Percentiles rank a stretch among this genome's conserved stretches.
These are phyloP conservation scores for Micractinium conductrix DNA, from an alignment of 139 green algal genomes.

Conservation along the genomic window DNA sequence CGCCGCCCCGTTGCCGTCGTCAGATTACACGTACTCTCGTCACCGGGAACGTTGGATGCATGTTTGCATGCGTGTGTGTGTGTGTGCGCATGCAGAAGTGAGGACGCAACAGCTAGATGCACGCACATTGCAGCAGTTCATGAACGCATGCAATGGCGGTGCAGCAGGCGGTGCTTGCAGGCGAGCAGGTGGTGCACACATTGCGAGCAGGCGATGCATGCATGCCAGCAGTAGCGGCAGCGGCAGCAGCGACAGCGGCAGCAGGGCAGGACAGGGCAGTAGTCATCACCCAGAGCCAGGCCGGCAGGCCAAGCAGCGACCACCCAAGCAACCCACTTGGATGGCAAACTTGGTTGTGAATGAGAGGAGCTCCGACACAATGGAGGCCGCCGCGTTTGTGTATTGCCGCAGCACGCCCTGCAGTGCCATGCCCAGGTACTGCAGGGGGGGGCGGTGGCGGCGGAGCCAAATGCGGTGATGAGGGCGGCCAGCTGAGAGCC, in stretches of 20 bases:
- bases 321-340: constrained; percentile 78
- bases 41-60: not conserved
- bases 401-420: constrained; percentile 85
- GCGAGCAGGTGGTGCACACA: not conserved
- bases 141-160: not conserved
- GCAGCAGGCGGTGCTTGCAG: not conserved
- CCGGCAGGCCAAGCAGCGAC: not conserved
- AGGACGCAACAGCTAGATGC: too few species aligned
- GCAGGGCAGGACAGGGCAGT: not conserved
- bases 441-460: constrained; percentile 2
- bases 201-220: not conserved
- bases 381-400: constrained; percentile 83
- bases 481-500: not conserved
- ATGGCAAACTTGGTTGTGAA: constrained; percentile 84
- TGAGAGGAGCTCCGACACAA: constrained; percentile 78
- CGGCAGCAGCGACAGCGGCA: not conserved
- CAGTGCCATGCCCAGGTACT: constrained; percentile 77
- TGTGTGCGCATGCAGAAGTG: not conserved
- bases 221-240: not conserved
- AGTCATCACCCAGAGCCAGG: not conserved
- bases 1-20: constrained; percentile 1
- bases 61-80: not conserved
- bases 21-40: constrained; percentile 23
- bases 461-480: too few species aligned
- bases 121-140: too few species aligned